phyloP scores from a whole-genome alignment of 1,139 yeast genomes.

The Hyphopichia khmerensis region DNA sequence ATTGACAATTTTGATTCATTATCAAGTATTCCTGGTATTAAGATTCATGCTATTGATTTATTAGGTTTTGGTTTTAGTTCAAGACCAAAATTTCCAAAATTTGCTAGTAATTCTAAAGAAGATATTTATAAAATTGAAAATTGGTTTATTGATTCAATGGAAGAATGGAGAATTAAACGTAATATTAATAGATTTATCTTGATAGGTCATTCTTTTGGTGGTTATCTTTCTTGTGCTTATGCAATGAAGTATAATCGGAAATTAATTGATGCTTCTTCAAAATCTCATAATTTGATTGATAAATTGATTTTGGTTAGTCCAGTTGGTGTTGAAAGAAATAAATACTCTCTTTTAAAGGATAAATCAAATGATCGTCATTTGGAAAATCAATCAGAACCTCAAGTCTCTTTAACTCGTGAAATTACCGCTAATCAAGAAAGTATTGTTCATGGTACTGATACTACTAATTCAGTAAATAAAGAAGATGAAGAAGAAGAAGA shows the following conservation, averaged over 20 bases:
- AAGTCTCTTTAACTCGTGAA: constrained; percentile 21
- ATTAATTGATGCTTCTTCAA: constrained; percentile 21
- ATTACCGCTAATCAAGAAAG: constrained; percentile 29
- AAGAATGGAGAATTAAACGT: constrained; percentile 71
- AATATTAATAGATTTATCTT: constrained; percentile 61
- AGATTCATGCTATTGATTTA: constrained; percentile 46
- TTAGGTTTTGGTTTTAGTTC: constrained; percentile 47
- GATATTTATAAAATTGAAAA: constrained; percentile 54
- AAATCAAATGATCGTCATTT: constrained; percentile 3
- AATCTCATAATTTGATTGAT: constrained; percentile 25
- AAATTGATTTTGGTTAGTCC: constrained; percentile 46
- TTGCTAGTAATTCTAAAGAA: constrained; percentile 28
- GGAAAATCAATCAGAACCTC: constrained; percentile 16
- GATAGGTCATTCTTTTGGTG: constrained; percentile 93
- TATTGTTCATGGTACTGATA: constrained; percentile 13
- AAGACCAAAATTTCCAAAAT: constrained; percentile 40
- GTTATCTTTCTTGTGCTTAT: constrained; percentile 79
- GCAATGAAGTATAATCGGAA: constrained; percentile 57
- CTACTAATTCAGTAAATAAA: constrained; percentile 10
- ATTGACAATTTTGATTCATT: constrained; percentile 40
- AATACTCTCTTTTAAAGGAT: constrained; percentile 27
- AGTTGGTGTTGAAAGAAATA: constrained; percentile 44
- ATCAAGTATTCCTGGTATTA: constrained; percentile 41
- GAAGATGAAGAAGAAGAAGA: constrained; percentile 8
- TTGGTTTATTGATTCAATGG: constrained; percentile 80